These are phyloP conservation scores for Sclerotinia glacialis DNA, from an alignment of 2,329 filamentous ascomycete genomes.

Conservation along the genomic window DNA sequence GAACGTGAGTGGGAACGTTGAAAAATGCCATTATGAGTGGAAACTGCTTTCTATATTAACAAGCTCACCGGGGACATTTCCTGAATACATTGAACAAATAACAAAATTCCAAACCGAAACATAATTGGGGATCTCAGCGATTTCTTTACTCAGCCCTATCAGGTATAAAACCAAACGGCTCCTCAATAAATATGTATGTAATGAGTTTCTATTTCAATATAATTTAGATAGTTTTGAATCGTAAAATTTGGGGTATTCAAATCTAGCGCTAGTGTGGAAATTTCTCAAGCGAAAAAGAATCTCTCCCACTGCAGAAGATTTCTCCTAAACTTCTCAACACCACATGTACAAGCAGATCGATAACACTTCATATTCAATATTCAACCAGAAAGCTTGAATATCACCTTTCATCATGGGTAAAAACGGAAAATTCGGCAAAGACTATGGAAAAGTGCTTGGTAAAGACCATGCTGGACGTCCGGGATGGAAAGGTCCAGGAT, in stretches of 20 bases:
- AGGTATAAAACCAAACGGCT: not conserved
- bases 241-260: constrained; percentile 3
- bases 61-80: constrained; percentile 5
- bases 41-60: not conserved
- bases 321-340: constrained; percentile 5
- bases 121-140: not conserved
- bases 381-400: not conserved
- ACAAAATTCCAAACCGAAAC: not conserved
- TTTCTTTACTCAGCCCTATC: not conserved
- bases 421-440: constrained; percentile 31
- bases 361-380: not conserved
- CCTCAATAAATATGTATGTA: not conserved
- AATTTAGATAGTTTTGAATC: too few relatives aligned
- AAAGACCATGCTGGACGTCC: constrained; percentile 30
- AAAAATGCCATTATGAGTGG: not conserved
- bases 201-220: not conserved
- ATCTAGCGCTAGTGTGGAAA: constrained; percentile 15
- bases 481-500: constrained; percentile 36
- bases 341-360: not conserved
- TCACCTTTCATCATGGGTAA: constrained; percentile 31
- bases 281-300: constrained; percentile 18
- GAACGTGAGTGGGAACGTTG: not conserved
- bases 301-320: constrained; percentile 18
- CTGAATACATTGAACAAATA: not conserved
- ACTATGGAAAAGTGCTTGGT: constrained; percentile 34